Percentiles rank a stretch among this genome's conserved stretches.
Evolutionary conservation across 2,329 filamentous ascomycete species (phyloP).

Genomic region (Neofusicoccum umdonicola): DNA sequence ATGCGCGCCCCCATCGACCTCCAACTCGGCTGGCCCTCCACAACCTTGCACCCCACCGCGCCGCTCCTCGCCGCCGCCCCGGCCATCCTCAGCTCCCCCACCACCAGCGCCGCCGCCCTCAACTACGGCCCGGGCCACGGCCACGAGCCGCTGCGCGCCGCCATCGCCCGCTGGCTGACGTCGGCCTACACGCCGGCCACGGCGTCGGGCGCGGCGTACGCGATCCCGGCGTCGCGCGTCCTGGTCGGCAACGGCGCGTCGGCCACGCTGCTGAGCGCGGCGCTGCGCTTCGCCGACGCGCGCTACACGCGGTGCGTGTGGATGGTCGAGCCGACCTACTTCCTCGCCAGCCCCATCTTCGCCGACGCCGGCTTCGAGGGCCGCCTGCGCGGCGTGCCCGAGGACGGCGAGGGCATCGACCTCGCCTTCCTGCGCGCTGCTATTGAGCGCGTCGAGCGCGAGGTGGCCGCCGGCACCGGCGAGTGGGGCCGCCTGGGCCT

Average conservation of each 20-base stretch:
- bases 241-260: slow-evolving; percentile 84
- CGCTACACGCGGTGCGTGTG: slow-evolving; percentile 71
- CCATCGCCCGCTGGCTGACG: slow-evolving; percentile 69
- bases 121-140: slow-evolving; percentile 79
- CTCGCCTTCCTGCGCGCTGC: slow-evolving; percentile 57
- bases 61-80: slow-evolving; percentile 61
- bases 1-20: slow-evolving; percentile 56
- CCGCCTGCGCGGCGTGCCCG: slow-evolving; percentile 66
- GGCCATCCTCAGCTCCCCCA: slow-evolving; percentile 59
- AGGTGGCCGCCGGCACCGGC: slow-evolving; percentile 24
- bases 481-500: slow-evolving; percentile 24
- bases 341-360: slow-evolving; percentile 77
- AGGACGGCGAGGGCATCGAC: slow-evolving; percentile 76
- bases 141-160: slow-evolving; percentile 63
- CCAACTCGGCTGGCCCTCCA: slow-evolving; percentile 66
- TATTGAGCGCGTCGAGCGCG: slow-evolving; percentile 50
- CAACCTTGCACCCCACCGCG: slow-evolving; percentile 62
- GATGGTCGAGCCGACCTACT: slow-evolving; percentile 80
- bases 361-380: slow-evolving; percentile 66
- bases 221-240: slow-evolving; percentile 59
- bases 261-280: slow-evolving; percentile 74
- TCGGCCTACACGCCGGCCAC: slow-evolving; percentile 52
- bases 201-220: slow-evolving; percentile 25
- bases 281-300: slow-evolving; percentile 72
- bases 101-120: slow-evolving; percentile 61